Base-by-base conservation (phyloP, 225 moss, liverwort and hornwort species). In the Pseudisothecium myosuroides region DNA sequence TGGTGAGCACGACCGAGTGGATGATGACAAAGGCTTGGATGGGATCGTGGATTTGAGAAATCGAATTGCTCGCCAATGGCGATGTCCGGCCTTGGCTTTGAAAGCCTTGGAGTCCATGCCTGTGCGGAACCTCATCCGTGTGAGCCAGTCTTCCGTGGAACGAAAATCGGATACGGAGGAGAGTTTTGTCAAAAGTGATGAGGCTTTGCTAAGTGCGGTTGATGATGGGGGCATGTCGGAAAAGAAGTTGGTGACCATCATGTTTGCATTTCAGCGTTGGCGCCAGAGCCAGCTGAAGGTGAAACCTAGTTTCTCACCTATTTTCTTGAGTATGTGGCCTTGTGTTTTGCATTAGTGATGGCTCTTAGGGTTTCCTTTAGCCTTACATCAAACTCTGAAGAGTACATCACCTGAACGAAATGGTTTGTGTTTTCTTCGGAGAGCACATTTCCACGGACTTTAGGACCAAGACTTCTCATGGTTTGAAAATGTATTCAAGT, bases 281-380 rank as follows among this genome's bases (percentile, higher is more conserved):
- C 94, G 98, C 32, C 97, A 97, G 79, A 95, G 92, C 63, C 96
- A 98, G 87, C 95, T 98, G 67, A 98, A 98, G 98, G 98, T 96
- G 83, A 84, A 65, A 69, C 55, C 49, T 88, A 61, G 34, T 78
- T 74, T 62, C 59, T 86, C 82, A 71, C 37, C 52, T 80, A 18
- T 80, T 28, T 80, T 63, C 83, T 88, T 61, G 27, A 49, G 50
- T 60, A 65, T 29, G 28, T 69, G 59, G 36, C 54, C 66, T 74
- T 74, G 55, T 47, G 80, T 65, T 79, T 74, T 62, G 73, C 80
- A 49, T 81, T n/a, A 76, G n/a, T 82, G 85, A 67, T 81, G 74
- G 37, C 86, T 65, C 60, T 84, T 84, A 80, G 84, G 68, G 80
- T 84, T 58, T 78, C 41, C 55, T 54, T 63, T 37, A 31, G 63